Base-by-base conservation (phyloP, 2,329 filamentous ascomycete species). In the Arthrobotrys musiformis region DNA sequence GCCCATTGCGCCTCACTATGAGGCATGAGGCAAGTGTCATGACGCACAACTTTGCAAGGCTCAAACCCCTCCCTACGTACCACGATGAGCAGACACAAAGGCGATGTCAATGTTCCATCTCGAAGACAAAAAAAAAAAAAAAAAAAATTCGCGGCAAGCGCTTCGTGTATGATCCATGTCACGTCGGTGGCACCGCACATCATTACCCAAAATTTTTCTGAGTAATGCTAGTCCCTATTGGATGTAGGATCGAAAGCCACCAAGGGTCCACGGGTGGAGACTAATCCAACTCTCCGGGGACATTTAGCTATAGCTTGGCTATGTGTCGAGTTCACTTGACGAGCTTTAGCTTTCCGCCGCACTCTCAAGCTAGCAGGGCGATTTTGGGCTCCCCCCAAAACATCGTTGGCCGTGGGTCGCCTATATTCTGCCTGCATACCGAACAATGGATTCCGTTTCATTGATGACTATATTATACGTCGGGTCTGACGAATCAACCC, bases 381-480 rank as follows among this genome's bases (percentile, higher is more conserved):
- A 66, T 64, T 40, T 70, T 68, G 46, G 35, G 58, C n/a, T n/a
- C n/a, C n/a, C n/a, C 52, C 50, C 37, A 35, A 35, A 37, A 35
- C 50, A 56, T 72, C 46, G 58, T 48, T 64, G 19, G 54, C 15
- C 33, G 30, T 70, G 54, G 26, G 37, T 22, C 46, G 26, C 40
- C 70, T 52, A 46, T 42, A 68, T 50, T 44, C 48, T 63, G 54
- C 64, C 50, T 61, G 68, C 68, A 72, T 72, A 64, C 64, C 58
- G 63, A 58, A 52, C 40, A 50, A 63, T 58, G 48, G 54, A 52
- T 54, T 46, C 11, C 48, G 44, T 69, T 63, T 74, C 62, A 61
- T 76, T 56, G 44, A 76, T 76, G 72, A 76, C 72, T 76, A 76
- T 70, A 76, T 70, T 76, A 66, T 44, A 63, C 35, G 63, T 64